These are phyloP conservation scores for Irpex lacteus DNA, from an alignment of 1,284 basidiomycete genomes.

Conservation along the genomic window DNA sequence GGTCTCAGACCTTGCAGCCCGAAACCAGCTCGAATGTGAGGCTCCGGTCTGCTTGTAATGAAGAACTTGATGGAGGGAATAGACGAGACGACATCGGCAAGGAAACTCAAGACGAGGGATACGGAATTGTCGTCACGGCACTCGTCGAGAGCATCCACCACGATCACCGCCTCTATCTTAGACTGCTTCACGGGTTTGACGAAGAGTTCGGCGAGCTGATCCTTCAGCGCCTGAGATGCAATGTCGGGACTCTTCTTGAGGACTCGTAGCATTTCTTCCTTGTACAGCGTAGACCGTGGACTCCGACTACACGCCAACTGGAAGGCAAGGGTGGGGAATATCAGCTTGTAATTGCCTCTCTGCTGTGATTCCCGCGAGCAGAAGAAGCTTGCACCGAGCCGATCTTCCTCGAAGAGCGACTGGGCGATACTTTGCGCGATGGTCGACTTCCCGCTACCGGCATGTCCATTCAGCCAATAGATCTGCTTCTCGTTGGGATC, in stretches of 20 bases:
- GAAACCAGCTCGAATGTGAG: conserved; percentile 17
- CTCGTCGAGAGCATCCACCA: conserved; percentile 28
- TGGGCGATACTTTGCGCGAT: conserved; percentile 13
- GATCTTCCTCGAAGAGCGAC: background rate
- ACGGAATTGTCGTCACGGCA: conserved; percentile 20
- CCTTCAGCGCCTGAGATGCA: too few species aligned
- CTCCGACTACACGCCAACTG: conserved; percentile 17
- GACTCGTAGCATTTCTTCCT: conserved; percentile 1
- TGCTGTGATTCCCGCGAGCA: conserved; percentile 17
- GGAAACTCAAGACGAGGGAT: conserved; percentile 16
- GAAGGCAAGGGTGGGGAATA: conserved; percentile 26
- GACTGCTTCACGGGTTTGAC: conserved; percentile 5
- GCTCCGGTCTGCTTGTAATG: conserved; percentile 26
- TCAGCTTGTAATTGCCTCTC: conserved; percentile 14
- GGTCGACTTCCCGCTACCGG: conserved; percentile 19
- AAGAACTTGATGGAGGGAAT: conserved; percentile 17
- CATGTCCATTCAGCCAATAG: conserved; percentile 16
- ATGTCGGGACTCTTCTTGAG: background rate
- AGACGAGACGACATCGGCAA: conserved; percentile 5
- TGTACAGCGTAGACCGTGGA: background rate
- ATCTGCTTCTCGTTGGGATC: background rate
- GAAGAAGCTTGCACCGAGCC: conserved; percentile 26
- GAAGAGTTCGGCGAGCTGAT: conserved; percentile 9
- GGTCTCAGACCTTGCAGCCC: background rate
- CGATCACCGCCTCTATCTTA: conserved; percentile 9